Evolutionary conservation across 1,139 yeast species (phyloP).

Genomic region (Saccharomyces hybrid): DNA sequence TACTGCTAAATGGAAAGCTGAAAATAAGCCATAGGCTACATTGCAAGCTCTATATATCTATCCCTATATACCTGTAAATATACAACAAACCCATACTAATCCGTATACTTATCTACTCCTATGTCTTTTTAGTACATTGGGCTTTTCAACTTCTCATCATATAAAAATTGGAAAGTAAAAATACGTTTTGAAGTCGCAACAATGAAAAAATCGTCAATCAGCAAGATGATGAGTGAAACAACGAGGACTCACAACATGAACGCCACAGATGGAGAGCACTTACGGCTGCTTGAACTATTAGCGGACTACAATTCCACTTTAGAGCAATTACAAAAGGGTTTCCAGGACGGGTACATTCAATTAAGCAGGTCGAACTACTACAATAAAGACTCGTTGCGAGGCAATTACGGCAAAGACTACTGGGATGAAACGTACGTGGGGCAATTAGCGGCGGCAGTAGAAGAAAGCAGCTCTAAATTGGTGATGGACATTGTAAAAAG

Average conservation of each 20-base stretch:
- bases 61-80: conserved; percentile 1
- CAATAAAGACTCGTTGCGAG: conserved; percentile 27
- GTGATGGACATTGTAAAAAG: conserved; percentile 5
- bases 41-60: background rate
- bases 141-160: background rate
- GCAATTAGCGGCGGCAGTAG: conserved; percentile 11
- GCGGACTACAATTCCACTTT: conserved; percentile 22
- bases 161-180: background rate
- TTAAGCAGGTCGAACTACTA: conserved; percentile 29
- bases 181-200: background rate
- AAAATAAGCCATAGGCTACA: conserved; percentile 38
- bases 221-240: conserved; percentile 5
- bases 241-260: background rate
- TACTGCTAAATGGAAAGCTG: conserved; percentile 59
- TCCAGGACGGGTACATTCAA: conserved; percentile 22
- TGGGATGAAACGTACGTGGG: conserved; percentile 29
- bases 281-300: conserved; percentile 16
- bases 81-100: background rate
- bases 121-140: background rate
- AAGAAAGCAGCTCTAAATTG: background rate
- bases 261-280: background rate
- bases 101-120: background rate
- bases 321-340: conserved; percentile 23
- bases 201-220: too few relatives aligned
- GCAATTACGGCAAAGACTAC: conserved; percentile 28